A percentile compares a stretch with the other conserved stretches of the same genome.
Conservation (phyloP, 2,329 filamentous ascomycete species). For the Exserohilum rostratum region DNA sequence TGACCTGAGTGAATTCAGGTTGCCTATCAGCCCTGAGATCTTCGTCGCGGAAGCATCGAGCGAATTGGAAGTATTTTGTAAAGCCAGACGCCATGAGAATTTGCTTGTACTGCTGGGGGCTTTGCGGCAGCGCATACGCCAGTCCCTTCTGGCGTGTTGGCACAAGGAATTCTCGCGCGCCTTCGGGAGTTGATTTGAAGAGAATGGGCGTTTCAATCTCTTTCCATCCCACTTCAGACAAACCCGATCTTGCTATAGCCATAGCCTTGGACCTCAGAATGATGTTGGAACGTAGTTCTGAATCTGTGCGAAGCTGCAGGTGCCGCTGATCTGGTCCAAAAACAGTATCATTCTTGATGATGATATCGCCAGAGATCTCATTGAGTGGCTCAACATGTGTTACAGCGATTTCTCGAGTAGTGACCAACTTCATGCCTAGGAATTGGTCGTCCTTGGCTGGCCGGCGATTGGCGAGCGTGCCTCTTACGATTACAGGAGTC, state of each 20-base stretch:
- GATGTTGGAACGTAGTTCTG: constrained; percentile 70
- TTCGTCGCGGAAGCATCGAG: constrained; percentile 93
- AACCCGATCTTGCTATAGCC: constrained; percentile 59
- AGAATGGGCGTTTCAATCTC: constrained; percentile 92
- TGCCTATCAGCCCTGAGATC: constrained; percentile 91
- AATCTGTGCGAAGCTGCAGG: constrained; percentile 80
- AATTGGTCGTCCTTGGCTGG: constrained; percentile 42
- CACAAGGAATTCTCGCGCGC: constrained; percentile 91
- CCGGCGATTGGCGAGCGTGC: constrained; percentile 54
- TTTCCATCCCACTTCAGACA: constrained; percentile 64
- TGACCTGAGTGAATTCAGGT: constrained; percentile 91
- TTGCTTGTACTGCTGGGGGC: constrained; percentile 98
- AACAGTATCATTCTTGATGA: constrained; percentile 74
- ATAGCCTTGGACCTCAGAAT: constrained; percentile 69
- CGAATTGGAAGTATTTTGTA: constrained; percentile 85
- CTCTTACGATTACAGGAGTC: constrained; percentile 62
- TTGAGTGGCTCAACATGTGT: constrained; percentile 71
- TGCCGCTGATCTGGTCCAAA: constrained; percentile 80
- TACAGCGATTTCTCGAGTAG: constrained; percentile 65
- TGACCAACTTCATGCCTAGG: constrained; percentile 42
- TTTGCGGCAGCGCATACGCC: constrained; percentile 92
- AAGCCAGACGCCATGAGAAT: constrained; percentile 93
- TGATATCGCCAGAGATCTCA: constrained; percentile 74
- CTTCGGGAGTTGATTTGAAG: constrained; percentile 97
- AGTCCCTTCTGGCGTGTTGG: constrained; percentile 77